Evolutionary conservation across 2,329 filamentous ascomycete genomes (phyloP), one percentile per base, ranked within the genome.

Genomic region (Fusarium haematococcum): DNA sequence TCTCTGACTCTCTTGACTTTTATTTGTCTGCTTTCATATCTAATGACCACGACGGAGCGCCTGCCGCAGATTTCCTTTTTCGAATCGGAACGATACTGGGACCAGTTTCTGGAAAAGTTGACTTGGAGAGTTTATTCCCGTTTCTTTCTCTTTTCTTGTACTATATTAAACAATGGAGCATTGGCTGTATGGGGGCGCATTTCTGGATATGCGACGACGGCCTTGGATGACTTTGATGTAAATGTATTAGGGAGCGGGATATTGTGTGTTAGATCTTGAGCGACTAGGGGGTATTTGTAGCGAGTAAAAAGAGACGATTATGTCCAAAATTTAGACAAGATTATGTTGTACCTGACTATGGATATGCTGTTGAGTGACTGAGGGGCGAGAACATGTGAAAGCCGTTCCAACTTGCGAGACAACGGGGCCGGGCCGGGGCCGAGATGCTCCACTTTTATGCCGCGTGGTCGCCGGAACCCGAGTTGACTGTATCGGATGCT

Each of bases 151-250:
- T 32, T 52, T 54, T 54, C 50, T 65, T 76, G 61, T 69, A 74
- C 68, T 63, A 70, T 76, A 72, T 18, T 77, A 74, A 75, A 35
- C 69, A 66, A 65, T 45, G 68, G 60, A 65, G 35, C 27, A 50
- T 62, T 63, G 67, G 39, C 37, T 50, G 39, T 48, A 70, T 35
- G 54, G 41, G 59, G 59, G 63, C 57, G 57, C 64, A 72, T 69
- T 74, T 65, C 58, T 33, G 76, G 67, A 65, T 70, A 74, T 75
- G 68, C 66, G 74, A 64, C 63, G 35, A 70, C 63, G 71, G 65
- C 68, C 54, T 74, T 43, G 65, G 71, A 78, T 69, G 76, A 78
- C 64, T 69, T 77, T 73, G 65, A 78, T 69, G 70, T 68, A 75
- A 63, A 69, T 66, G 69, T 74, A 67, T 75, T 63, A 54, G 58